Conservation (phyloP, 371 early-diverging fungal species). For the Mucor irregularis region DNA sequence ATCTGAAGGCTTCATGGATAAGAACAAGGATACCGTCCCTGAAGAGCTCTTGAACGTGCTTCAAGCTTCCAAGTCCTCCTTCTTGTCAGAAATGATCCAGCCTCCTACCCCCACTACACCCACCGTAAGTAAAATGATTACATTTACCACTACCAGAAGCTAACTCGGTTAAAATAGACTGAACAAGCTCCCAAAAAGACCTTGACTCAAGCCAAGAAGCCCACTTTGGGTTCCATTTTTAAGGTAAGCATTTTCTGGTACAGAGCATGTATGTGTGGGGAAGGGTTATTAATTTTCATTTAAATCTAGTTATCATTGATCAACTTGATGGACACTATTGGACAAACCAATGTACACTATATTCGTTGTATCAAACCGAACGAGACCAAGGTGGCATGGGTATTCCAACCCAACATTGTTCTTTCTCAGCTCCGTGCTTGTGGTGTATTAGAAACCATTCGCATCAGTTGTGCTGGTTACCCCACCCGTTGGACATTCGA, state of each 20-base stretch:
- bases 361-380: constrained; percentile 98
- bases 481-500: constrained; percentile 90
- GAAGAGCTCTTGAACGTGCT: constrained; percentile 84
- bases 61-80: constrained; percentile 66
- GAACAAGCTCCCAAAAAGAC: constrained; percentile 38
- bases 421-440: constrained; percentile 97
- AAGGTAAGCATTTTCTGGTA: constrained; percentile 30
- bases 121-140: constrained; percentile 5
- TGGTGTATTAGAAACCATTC: constrained; percentile 99
- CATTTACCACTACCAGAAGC: background rate
- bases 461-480: constrained; percentile 98
- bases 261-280: background rate
- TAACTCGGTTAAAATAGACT: constrained; percentile 15
- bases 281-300: background rate
- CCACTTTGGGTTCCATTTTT: constrained; percentile 89
- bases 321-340: constrained; percentile 92
- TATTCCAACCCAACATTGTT: constrained; percentile 92
- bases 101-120: constrained; percentile 13
- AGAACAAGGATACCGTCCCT: constrained; percentile 98
- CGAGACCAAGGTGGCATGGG: constrained; percentile 86
- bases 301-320: constrained; percentile 67
- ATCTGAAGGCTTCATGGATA: constrained; percentile 94
- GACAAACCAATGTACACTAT: constrained; percentile 92
- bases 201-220: constrained; percentile 65
- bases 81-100: constrained; percentile 48